Evolutionary conservation across 2,329 filamentous ascomycete species (phyloP).

Genomic region (Claviceps sp.): DNA sequence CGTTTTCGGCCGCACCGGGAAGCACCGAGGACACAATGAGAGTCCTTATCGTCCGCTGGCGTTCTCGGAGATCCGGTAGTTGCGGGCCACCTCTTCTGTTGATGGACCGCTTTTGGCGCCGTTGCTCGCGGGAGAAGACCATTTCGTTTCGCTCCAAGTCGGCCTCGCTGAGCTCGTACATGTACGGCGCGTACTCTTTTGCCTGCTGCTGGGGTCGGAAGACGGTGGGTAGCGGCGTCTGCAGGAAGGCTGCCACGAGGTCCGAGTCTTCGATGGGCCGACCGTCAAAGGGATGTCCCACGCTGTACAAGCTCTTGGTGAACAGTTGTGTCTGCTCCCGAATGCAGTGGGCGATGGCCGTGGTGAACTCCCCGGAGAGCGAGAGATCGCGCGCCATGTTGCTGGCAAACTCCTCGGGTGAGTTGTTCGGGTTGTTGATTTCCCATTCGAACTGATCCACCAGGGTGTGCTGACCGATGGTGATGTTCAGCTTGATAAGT

Average conservation of each 20-base stretch:
- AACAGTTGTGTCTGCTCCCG: conserved; percentile 92
- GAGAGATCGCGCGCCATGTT: conserved; percentile 84
- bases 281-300: conserved; percentile 90
- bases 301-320: conserved; percentile 81
- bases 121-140: conserved; percentile 84
- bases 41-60: conserved; percentile 84
- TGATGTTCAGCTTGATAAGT: conserved; percentile 90
- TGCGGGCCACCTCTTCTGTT: conserved; percentile 86
- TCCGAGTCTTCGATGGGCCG: conserved; percentile 87
- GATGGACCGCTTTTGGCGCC: conserved; percentile 87
- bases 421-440: conserved; percentile 88
- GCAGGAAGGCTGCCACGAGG: conserved; percentile 70
- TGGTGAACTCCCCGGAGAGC: conserved; percentile 88
- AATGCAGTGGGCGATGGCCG: conserved; percentile 94
- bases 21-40: conserved; percentile 85
- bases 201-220: conserved; percentile 87
- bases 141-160: conserved; percentile 85
- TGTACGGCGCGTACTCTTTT: conserved; percentile 84
- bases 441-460: conserved; percentile 99
- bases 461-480: conserved; percentile 84
- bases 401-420: conserved; percentile 83
- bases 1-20: conserved; percentile 64
- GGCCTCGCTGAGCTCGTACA: conserved; percentile 85
- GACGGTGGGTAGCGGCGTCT: conserved; percentile 66
- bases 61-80: conserved; percentile 89